Percentiles rank a stretch among this genome's conserved stretches.
Conservation (phyloP, 176 grass and related monocot genomes). For the Oryza brachyantha region DNA sequence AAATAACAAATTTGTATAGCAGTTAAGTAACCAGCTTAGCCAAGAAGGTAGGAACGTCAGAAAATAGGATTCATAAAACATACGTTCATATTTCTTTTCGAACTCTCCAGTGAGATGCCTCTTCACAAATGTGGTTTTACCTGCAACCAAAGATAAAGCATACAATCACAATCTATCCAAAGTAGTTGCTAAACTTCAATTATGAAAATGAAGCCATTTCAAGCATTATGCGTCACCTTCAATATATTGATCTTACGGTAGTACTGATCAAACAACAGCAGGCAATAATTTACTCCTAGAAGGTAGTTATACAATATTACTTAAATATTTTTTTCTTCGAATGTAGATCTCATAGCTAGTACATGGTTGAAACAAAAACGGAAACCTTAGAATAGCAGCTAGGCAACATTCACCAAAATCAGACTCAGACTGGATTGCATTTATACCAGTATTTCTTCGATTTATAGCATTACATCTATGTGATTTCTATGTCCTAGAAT, state of each 20-base stretch:
- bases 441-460: too few species aligned
- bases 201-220: background rate
- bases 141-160: conserved; percentile 25
- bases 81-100: conserved; percentile 85
- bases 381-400: background rate
- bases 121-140: conserved; percentile 93
- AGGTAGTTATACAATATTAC: too few species aligned
- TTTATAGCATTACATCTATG: background rate
- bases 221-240: too few species aligned
- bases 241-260: too few species aligned
- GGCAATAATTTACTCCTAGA: too few species aligned
- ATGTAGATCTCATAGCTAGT: background rate
- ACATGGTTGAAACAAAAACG: too few species aligned
- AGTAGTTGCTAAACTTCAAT: too few species aligned
- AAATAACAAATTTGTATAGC: background rate
- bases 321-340: background rate
- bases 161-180: background rate
- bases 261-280: background rate
- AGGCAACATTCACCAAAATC: too few species aligned
- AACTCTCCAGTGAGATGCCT: conserved; percentile 95
- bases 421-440: too few species aligned
- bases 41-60: background rate
- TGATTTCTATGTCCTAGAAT: background rate
- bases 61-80: background rate
- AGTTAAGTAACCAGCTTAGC: background rate